These are phyloP conservation scores for Arachnomyces sp. DNA, from an alignment of 2,329 filamentous ascomycete genomes.

Conservation along the genomic window DNA sequence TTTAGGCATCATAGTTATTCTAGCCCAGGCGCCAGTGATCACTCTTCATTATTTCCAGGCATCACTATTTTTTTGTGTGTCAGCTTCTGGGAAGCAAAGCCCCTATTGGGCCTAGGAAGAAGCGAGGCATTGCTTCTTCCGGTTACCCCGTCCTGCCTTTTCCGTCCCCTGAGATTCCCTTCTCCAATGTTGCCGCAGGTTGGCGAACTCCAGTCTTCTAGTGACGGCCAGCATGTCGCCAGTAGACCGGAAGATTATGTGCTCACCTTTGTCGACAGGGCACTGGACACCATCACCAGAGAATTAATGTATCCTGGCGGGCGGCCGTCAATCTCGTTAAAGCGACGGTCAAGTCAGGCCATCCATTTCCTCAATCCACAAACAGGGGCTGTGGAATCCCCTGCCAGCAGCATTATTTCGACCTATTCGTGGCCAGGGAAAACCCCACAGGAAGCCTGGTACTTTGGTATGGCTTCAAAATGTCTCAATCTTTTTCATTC, in stretches of 20 bases:
- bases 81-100: too few relatives aligned
- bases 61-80: too few relatives aligned
- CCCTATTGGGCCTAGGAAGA: too few relatives aligned
- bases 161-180: too few relatives aligned
- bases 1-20: too few relatives aligned
- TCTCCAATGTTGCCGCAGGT: too few relatives aligned
- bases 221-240: too few relatives aligned
- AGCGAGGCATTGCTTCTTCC: too few relatives aligned
- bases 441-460: conserved; percentile 49
- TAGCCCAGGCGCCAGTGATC: too few relatives aligned
- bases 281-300: conserved; percentile 18
- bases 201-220: too few relatives aligned
- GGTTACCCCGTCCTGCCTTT: too few relatives aligned
- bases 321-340: conserved; percentile 17
- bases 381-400: conserved; percentile 17
- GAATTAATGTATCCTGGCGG: conserved; percentile 22
- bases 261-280: conserved; percentile 22
- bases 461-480: conserved; percentile 37
- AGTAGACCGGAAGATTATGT: conserved; percentile 14
- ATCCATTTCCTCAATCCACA: conserved; percentile 21
- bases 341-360: conserved; percentile 15
- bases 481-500: conserved; percentile 13
- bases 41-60: too few relatives aligned
- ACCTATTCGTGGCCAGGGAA: conserved; percentile 49
- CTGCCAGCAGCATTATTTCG: conserved; percentile 11